Percentiles rank a stretch among this genome's conserved stretches.
These are phyloP conservation scores for Magnusiomyces paraingens DNA, from an alignment of 1,139 yeast genomes.

Conservation along the genomic window DNA sequence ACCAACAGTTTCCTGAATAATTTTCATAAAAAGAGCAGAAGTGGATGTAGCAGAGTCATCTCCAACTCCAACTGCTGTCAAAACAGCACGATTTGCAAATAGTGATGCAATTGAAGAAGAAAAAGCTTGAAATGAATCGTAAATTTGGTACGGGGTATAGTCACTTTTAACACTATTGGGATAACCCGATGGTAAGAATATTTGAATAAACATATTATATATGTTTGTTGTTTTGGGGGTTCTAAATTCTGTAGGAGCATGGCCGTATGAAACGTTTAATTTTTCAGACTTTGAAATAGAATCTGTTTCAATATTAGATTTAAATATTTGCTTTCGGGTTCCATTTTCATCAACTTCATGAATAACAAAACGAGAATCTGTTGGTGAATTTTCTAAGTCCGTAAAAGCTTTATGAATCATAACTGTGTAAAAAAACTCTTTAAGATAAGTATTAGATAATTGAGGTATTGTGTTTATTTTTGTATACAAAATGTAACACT, in stretches of 20 bases:
- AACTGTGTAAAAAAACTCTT: too few relatives aligned
- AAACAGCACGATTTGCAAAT: constrained; percentile 35
- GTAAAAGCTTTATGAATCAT: too few relatives aligned
- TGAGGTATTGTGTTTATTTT: too few relatives aligned
- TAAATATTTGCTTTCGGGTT: not conserved
- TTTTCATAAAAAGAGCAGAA: constrained; percentile 34
- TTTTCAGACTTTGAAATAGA: too few relatives aligned
- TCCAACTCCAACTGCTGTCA: constrained; percentile 37
- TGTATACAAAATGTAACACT: too few relatives aligned
- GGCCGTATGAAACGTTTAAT: too few relatives aligned
- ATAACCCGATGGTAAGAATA: constrained; percentile 36
- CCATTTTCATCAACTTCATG: constrained; percentile 6
- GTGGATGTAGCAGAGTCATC: constrained; percentile 36
- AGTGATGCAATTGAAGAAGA: constrained; percentile 34
- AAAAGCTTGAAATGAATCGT: constrained; percentile 37
- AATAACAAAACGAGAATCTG: not conserved
- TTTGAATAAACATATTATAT: constrained; percentile 8
- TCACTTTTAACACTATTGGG: constrained; percentile 34
- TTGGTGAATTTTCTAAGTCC: not conserved
- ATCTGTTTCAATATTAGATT: too few relatives aligned
- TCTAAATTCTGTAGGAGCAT: too few relatives aligned
- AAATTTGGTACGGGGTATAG: constrained; percentile 34
- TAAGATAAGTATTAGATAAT: too few relatives aligned
- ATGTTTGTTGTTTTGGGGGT: too few relatives aligned
- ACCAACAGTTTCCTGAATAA: constrained; percentile 36